Evolutionary conservation across 495 filamentous ascomycete genomes (phyloP).

Genomic region (Apiosordaria backusii): DNA sequence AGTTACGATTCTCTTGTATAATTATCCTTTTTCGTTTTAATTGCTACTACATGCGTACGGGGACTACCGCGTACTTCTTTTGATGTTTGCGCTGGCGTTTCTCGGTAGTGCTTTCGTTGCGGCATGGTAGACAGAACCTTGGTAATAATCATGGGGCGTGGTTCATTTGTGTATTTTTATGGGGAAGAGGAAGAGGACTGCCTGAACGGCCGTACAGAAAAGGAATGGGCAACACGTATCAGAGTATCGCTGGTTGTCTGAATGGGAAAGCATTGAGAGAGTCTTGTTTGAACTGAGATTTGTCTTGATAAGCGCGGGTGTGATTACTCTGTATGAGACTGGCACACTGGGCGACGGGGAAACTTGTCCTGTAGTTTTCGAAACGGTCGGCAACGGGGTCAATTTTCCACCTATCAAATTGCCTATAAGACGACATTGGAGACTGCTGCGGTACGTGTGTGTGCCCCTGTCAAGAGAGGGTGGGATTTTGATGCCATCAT

Average conservation of each 20-base stretch:
- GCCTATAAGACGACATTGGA: not conserved
- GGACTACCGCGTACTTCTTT: conserved; percentile 1
- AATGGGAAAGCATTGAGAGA: not conserved
- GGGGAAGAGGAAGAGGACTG: not conserved
- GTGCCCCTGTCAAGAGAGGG: not conserved
- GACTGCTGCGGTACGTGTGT: not conserved
- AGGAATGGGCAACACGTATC: not conserved
- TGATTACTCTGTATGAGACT: not conserved
- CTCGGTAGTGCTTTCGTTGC: not conserved
- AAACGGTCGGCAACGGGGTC: not conserved
- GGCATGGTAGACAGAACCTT: conserved; percentile 22
- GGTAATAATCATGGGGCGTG: conserved; percentile 13
- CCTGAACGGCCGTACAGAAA: not conserved
- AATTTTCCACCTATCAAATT: conserved; percentile 22
- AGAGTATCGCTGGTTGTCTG: not conserved
- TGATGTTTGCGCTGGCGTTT: conserved; percentile 22
- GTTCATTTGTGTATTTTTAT: not conserved
- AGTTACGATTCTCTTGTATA: conserved; percentile 3
- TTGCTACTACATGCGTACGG: conserved; percentile 1
- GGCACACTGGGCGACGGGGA: not conserved
- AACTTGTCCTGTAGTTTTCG: not conserved
- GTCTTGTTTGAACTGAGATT: not conserved
- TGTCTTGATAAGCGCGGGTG: not conserved
- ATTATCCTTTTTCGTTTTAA: conserved; percentile 16
- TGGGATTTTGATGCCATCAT: not conserved